Evolutionary conservation across 208 protist genomes (phyloP).

Genomic region (Trichomonas vaginalis): DNA sequence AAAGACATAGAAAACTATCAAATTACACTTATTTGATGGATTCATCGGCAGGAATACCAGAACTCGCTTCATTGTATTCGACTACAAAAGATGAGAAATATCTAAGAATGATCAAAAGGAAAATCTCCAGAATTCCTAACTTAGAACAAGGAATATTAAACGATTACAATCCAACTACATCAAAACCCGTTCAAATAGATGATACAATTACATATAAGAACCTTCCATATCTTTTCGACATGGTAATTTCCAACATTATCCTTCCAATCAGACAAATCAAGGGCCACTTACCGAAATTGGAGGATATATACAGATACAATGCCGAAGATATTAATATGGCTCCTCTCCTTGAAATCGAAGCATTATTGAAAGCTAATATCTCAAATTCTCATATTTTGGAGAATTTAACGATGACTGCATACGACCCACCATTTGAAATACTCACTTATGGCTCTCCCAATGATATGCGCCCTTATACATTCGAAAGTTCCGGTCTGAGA

Average conservation of each 20-base stretch:
- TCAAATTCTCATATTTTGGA: neutral
- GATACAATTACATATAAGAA: neutral
- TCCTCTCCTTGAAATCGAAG: neutral
- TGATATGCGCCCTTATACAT: neutral
- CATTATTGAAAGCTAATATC: neutral
- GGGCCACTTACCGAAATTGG: neutral
- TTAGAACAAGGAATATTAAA: neutral
- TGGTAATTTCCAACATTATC: neutral
- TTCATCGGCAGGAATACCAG: neutral
- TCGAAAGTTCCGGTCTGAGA: neutral
- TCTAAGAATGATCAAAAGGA: neutral
- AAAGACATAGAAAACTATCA: neutral
- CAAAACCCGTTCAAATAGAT: neutral
- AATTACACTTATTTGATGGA: neutral
- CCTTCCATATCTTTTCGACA: neutral
- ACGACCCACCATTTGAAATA: neutral
- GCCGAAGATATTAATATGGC: neutral
- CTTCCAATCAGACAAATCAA: neutral
- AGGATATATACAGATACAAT: neutral
- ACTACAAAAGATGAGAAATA: neutral
- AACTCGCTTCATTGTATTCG: neutral
- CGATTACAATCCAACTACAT: neutral
- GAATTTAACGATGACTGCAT: neutral
- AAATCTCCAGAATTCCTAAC: neutral
- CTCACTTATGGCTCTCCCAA: neutral